phyloP scores from a whole-genome alignment of 2,329 filamentous ascomycete genomes.

The Aureobasidium sp. region DNA sequence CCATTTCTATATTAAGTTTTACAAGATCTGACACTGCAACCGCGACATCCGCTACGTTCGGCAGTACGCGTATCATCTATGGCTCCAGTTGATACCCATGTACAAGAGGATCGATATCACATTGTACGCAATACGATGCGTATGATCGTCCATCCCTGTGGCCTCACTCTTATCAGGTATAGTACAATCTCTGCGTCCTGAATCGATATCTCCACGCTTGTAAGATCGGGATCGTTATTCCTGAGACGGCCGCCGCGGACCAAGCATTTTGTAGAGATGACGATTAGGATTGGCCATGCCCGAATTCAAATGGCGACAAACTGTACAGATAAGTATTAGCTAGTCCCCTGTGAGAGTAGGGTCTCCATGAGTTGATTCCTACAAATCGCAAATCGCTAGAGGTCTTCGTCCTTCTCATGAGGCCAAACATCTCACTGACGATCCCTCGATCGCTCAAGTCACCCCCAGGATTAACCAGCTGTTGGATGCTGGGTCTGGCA shows the following conservation, averaged over 20 bases:
- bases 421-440: neutral
- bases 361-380: neutral
- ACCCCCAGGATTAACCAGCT: neutral
- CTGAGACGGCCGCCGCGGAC: neutral
- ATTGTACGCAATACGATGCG: neutral
- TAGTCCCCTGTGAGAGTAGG: neutral
- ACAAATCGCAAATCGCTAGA: neutral
- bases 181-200: neutral
- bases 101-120: neutral
- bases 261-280: neutral
- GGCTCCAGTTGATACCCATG: neutral
- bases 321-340: neutral
- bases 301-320: neutral
- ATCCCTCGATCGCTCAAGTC: neutral
- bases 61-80: neutral
- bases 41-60: neutral
- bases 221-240: neutral
- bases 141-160: neutral
- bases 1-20: neutral
- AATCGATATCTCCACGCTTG: neutral
- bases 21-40: too few relatives aligned
- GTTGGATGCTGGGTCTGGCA: neutral
- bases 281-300: neutral
- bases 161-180: neutral
- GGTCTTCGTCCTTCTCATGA: neutral